A percentile compares a stretch with the other conserved stretches of the same genome.
Evolutionary conservation across 164 flowering plant genomes (phyloP).

Genomic region (Santalum album): DNA sequence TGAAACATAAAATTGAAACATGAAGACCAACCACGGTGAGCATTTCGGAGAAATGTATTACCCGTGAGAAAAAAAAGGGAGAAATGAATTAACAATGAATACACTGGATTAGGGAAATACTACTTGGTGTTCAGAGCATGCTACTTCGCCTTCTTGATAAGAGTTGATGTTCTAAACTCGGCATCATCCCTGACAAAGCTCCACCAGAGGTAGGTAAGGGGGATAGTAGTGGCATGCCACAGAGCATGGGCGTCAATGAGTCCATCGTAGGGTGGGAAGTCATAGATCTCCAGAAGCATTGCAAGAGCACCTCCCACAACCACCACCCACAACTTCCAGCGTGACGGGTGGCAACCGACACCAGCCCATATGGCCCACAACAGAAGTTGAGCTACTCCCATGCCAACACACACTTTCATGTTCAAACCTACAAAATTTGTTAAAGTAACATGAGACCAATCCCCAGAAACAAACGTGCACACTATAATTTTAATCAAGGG

Average conservation of each 20-base stretch:
- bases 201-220: slow-evolving; percentile 83
- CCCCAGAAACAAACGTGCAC: background rate
- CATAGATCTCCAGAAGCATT: slow-evolving; percentile 56
- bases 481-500: no score
- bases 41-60: no score
- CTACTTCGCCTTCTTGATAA: slow-evolving; percentile 60
- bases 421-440: slow-evolving; percentile 53
- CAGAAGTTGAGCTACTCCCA: slow-evolving; percentile 55
- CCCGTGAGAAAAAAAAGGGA: no score
- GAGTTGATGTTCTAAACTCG: slow-evolving; percentile 47
- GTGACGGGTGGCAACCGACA: slow-evolving; percentile 56
- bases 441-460: background rate
- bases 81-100: background rate
- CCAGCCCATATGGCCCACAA: slow-evolving; percentile 82
- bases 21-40: no score
- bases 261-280: slow-evolving; percentile 76
- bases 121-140: background rate
- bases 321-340: slow-evolving; percentile 74
- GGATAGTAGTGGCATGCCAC: slow-evolving; percentile 64
- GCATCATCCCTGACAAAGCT: slow-evolving; percentile 79
- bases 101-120: background rate
- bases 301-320: slow-evolving; percentile 56
- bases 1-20: no score
- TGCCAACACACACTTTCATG: slow-evolving; percentile 53
- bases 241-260: slow-evolving; percentile 80